Evolutionary conservation across 73 alveolate species (phyloP).

Genomic region (Paraurostyla sp.): DNA sequence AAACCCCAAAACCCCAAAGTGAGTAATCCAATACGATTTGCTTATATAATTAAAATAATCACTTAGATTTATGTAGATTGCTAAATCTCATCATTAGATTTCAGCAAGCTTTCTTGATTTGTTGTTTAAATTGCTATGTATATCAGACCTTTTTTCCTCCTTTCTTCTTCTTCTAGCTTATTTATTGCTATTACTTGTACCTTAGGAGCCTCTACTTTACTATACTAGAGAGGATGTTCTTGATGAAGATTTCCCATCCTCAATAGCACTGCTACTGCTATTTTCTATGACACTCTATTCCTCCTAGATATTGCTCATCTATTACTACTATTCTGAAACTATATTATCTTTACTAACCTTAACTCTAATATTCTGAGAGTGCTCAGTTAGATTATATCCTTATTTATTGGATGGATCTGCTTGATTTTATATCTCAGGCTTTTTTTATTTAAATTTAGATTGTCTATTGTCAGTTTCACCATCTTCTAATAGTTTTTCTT

Average conservation of each 20-base stretch:
- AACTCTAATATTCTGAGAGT: slow-evolving; percentile 37
- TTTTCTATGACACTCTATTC: neutral
- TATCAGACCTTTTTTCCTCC: slow-evolving; percentile 44
- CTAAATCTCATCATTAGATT: too few species aligned
- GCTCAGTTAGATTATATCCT: slow-evolving; percentile 26
- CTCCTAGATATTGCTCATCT: too few species aligned
- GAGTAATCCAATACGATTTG: too few species aligned
- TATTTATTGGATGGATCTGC: neutral
- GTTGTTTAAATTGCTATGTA: slow-evolving; percentile 15
- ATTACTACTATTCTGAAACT: too few species aligned
- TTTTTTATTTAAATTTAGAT: neutral
- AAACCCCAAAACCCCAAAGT: too few species aligned
- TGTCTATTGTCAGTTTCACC: neutral
- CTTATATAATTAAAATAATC: too few species aligned
- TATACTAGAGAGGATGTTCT: slow-evolving; percentile 1
- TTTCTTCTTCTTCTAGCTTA: slow-evolving; percentile 40
- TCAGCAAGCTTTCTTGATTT: too few species aligned
- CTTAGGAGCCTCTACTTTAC: neutral
- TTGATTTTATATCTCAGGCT: neutral
- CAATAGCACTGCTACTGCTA: slow-evolving; percentile 47
- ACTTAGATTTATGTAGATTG: too few species aligned
- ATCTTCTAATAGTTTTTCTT: slow-evolving; percentile 20
- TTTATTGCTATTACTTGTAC: slow-evolving; percentile 1
- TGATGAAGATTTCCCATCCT: slow-evolving; percentile 47
- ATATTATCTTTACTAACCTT: slow-evolving; percentile 12